Base-by-base conservation (phyloP, 2,329 filamentous ascomycete genomes). In the Trichoderma sp. region DNA sequence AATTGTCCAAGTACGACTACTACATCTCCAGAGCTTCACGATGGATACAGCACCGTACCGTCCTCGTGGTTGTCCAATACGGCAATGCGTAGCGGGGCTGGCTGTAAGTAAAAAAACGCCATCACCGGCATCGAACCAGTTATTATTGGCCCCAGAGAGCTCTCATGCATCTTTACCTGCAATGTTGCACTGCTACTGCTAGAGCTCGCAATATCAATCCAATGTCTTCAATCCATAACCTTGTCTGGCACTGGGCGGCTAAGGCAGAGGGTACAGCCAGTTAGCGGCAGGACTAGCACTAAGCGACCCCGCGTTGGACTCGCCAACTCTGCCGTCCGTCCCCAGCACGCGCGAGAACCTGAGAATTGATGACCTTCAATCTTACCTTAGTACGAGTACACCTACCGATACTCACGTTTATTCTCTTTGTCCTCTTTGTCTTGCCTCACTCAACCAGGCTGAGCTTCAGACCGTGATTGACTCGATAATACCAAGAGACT, bases 241-340 rank as follows among this genome's bases (percentile, higher is more conserved):
- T 58, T 21, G 26, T 51, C 43, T 18, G 39, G n/a, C 15, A 6
- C 32, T 36, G 6, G 28, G 63, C 43, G 28, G 43, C 63, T 53
- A 65, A 65, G 43, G 63, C 63, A 65, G 28, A 32, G 9, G 18
- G n/a, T 43, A 65, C 28, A 65, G 62, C 64, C 47, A 24, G 32
- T 66, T 66, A 66, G 64, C 53, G 51, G 43, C 51, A 26, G 21
- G 51, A 67, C 47, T 65, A 65, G 63, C 61, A 53, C 43, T 36
- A 57, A 43, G 32, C 53, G 65, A 68, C 65, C 65, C 65, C 65
- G 65, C 65, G 65, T 68, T 53, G 65, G 34, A 60, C 32, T 67
- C 47, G 47, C 47, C 47, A 53, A 53, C n/a, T 18, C n/a, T 53
- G 21, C 47, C 47, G 21, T 24, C 47, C 47, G n/a, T n/a, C 39